Base-by-base conservation (phyloP, 805 yeast species). In the Candida coleopterorum region DNA sequence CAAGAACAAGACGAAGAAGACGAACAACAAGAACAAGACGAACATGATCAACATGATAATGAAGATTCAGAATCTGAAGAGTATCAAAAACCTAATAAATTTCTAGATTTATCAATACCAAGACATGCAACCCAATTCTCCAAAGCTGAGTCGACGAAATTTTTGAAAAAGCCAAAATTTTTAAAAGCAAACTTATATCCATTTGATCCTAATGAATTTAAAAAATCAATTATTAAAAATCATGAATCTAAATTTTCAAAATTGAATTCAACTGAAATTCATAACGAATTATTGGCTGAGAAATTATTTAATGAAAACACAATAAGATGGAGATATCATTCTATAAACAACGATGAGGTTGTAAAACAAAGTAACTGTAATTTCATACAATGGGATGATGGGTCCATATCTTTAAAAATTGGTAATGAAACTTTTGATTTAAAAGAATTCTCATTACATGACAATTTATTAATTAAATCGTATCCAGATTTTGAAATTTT, bases 321-420 rank as follows among this genome's bases (percentile, higher is more conserved):
- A 0, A 70, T 93, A 23, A 76, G 98, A 53, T 93, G 98, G 98
- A 77, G 95, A 60, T 90, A 89, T 58, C 82, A 87, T 11, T 76
- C 82, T 40, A 80, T 79, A 42, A 75, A 74, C n/a, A 65, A 72
- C 36, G 80, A 79, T 29, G 87, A 82, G 43, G 77, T 89, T 45
- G 75, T 76, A 51, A 85, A 85, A 49, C 95, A 88, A 56, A 82
- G 95, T 8, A 93, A 93, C 54, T 81, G 96, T 4, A 86, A 89
- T 53, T 78, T 90, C 39, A 74, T 93, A 24, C 84, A 86, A 56
- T 93, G 98, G 98, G 82, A 84, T 38, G 97, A 93, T 60, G 98
- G 98, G 1, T 70, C 86, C 4, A 62, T 79, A 44, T 88, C 97
- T 2, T 65, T 93, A 47, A 89, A 86, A 52, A 64, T 93, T 25